Evolutionary conservation across 1,284 basidiomycete genomes (phyloP).

Genomic region (Apiotrichum gamsii): DNA sequence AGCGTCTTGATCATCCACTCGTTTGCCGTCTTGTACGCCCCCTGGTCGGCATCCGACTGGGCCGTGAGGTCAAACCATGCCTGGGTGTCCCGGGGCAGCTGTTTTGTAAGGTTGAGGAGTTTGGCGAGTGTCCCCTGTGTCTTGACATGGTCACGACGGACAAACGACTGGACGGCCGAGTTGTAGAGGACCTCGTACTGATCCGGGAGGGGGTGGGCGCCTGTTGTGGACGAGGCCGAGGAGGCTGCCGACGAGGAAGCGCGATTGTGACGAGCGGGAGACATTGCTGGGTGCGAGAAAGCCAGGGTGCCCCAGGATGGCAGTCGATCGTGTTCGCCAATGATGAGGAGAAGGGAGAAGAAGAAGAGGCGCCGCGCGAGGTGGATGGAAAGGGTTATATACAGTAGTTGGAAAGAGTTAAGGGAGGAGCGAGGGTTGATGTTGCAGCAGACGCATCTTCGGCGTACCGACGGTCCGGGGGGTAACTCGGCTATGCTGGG

Average conservation of each 20-base stretch:
- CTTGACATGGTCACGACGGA: constrained; percentile 40
- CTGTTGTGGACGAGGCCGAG: constrained; percentile 8
- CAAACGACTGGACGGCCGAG: constrained; percentile 43
- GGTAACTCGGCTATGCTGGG: too few relatives aligned
- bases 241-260: neutral
- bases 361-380: too few relatives aligned
- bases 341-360: too few relatives aligned
- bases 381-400: too few relatives aligned
- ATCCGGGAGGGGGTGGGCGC: constrained; percentile 10
- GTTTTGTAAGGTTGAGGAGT: constrained; percentile 20
- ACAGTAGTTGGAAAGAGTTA: too few relatives aligned
- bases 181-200: constrained; percentile 39
- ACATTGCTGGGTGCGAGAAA: constrained; percentile 9
- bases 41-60: neutral
- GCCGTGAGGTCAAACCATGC: constrained; percentile 18
- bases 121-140: constrained; percentile 31
- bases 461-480: too few relatives aligned
- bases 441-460: too few relatives aligned
- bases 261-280: neutral
- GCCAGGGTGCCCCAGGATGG: constrained; percentile 14
- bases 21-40: constrained; percentile 10
- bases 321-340: neutral
- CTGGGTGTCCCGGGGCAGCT: constrained; percentile 7
- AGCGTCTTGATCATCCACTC: constrained; percentile 40
- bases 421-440: too few relatives aligned